Evolutionary conservation across 495 filamentous ascomycete genomes (phyloP), one percentile per base, ranked within the genome.

Genomic region (Arthonia radiata): DNA sequence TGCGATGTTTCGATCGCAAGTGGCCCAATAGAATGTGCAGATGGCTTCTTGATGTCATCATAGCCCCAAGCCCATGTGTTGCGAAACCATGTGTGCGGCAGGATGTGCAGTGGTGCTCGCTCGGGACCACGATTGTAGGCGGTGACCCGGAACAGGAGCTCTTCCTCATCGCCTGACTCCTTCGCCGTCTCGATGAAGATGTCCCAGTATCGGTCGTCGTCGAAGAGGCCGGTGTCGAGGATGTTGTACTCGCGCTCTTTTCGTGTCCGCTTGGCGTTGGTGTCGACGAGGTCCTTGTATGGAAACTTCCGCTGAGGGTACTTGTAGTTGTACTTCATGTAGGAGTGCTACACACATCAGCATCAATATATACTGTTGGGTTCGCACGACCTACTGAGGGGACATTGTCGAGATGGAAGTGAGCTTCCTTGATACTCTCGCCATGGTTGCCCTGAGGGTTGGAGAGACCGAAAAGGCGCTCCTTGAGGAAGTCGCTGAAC

Each of bases 251-350:
- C 83, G 15, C 58, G 64, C 22, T 90, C 83, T 31, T 61, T 36
- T 37, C 65, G 72, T 23, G 60, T 55, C 12, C 81, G 72, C 29
- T 56, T 62, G 15, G 69, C 76, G 41, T 91, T 94, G 41, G 83
- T 75, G 30, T 75, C 56, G 18, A 86, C 49, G 11, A 94, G 52
- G 33, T 90, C 65, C 39, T 91, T 61, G 47, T 94, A 94, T 2
- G 83, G 83, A 37, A 94, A 94, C 25, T 71, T 64, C 39, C 59
- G 59, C 52, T 94, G 83, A 1, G 83, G 83, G 38, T 92, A 90
- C 47, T 93, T 94, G 61, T 94, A 94, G 35, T 92, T 69, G 39
- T 65, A 86, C 47, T 94, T 94, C 83, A 94, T 94, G 54, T 94
- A 94, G 13, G 83, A 91, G 49, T 94, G 83, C 72, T 81, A 42